Conservation (phyloP, 1,139 yeast species). For the Candida sanyaensis region DNA sequence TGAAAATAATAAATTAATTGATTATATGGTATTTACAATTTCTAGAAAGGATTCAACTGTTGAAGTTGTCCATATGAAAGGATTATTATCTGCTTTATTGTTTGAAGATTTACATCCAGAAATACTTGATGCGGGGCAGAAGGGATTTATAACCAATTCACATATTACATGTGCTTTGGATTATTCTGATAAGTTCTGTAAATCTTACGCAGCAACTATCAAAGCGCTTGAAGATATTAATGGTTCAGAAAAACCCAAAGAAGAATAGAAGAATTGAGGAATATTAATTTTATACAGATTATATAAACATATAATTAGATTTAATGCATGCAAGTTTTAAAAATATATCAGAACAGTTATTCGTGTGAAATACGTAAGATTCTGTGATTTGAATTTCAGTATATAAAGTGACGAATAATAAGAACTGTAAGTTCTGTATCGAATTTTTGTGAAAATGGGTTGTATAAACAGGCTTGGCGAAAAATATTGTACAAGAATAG, state of each 20-base stretch:
- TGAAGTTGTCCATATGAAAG: slow-evolving; percentile 29
- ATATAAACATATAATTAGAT: no score
- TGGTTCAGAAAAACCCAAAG: not conserved
- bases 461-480: no score
- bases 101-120: not conserved
- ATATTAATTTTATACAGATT: no score
- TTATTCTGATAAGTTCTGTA: slow-evolving; percentile 27
- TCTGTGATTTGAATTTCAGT: no score
- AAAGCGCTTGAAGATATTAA: not conserved
- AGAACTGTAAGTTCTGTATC: no score
- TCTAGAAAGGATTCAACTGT: slow-evolving; percentile 34
- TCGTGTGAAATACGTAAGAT: no score
- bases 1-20: slow-evolving; percentile 19
- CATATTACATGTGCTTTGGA: slow-evolving; percentile 34
- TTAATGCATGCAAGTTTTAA: no score
- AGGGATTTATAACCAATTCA: slow-evolving; percentile 23
- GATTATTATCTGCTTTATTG: slow-evolving; percentile 25
- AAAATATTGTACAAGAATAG: no score
- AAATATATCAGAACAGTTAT: no score
- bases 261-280: not conserved
- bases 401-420: no score
- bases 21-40: slow-evolving; percentile 30
- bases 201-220: slow-evolving; percentile 17
- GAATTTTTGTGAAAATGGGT: no score
- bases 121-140: slow-evolving; percentile 14